These are phyloP conservation scores for Malassezia slooffiae DNA, from an alignment of 1,284 basidiomycete genomes.

Conservation along the genomic window DNA sequence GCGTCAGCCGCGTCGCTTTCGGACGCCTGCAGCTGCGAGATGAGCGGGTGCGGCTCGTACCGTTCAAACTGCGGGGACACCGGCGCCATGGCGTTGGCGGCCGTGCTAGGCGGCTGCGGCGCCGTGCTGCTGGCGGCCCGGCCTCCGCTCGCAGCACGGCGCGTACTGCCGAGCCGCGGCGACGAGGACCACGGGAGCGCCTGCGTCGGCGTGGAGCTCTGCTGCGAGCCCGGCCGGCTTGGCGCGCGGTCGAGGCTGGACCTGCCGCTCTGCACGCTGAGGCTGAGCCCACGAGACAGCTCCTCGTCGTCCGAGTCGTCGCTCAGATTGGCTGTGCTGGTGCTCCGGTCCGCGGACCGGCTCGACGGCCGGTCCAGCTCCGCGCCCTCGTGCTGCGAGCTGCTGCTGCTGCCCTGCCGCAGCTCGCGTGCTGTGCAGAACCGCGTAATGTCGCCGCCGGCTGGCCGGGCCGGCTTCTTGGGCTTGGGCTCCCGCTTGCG, in stretches of 20 bases:
- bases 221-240: too few species aligned
- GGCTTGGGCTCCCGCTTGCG: constrained; percentile 15
- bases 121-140: too few species aligned
- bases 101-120: too few species aligned
- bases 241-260: too few species aligned
- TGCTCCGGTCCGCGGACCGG: too few species aligned
- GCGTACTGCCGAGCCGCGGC: too few species aligned
- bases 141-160: too few species aligned
- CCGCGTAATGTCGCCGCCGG: constrained; percentile 23
- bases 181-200: too few species aligned
- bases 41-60: not conserved
- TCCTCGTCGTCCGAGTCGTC: constrained; percentile 23
- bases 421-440: constrained; percentile 37
- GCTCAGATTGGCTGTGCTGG: constrained; percentile 1
- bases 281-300: constrained; percentile 7
- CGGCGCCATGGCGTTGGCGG: too few species aligned
- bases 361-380: not conserved
- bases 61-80: not conserved
- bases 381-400: constrained; percentile 8
- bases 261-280: too few species aligned
- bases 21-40: too few species aligned
- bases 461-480: constrained; percentile 18
- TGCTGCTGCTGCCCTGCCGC: constrained; percentile 10
- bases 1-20: too few species aligned
- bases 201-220: not conserved